These are phyloP conservation scores for Purpureocillium lavendulum DNA, from an alignment of 2,329 filamentous ascomycete species.

Conservation along the genomic window DNA sequence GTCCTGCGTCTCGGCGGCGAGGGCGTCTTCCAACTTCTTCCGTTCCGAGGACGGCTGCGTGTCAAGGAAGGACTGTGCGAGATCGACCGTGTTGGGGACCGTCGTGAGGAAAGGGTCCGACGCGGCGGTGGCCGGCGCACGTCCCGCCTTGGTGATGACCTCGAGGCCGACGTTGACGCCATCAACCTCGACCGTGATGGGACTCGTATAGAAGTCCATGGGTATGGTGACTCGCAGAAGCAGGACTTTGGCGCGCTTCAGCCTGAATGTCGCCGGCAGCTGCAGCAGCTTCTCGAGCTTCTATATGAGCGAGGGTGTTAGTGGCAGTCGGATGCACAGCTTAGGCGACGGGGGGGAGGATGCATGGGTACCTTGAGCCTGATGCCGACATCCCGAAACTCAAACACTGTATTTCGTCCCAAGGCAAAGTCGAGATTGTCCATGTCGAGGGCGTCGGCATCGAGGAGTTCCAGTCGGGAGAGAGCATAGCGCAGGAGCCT, in stretches of 20 bases:
- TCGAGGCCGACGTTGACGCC: slow-evolving; percentile 66
- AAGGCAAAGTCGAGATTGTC: slow-evolving; percentile 78
- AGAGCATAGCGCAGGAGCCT: slow-evolving; percentile 81
- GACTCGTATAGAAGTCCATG: slow-evolving; percentile 77
- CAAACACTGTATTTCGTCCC: slow-evolving; percentile 74
- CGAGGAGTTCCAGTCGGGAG: slow-evolving; percentile 74
- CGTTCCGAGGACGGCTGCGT: slow-evolving; percentile 60
- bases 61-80: slow-evolving; percentile 72
- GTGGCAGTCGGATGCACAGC: slow-evolving; percentile 2
- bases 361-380: slow-evolving; percentile 55
- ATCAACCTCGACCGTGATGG: slow-evolving; percentile 74
- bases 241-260: slow-evolving; percentile 67
- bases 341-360: slow-evolving; percentile 14
- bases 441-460: slow-evolving; percentile 77
- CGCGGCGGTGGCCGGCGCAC: slow-evolving; percentile 16
- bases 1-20: slow-evolving; percentile 54
- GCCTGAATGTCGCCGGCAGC: slow-evolving; percentile 62
- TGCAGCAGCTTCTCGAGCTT: slow-evolving; percentile 70
- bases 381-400: slow-evolving; percentile 79
- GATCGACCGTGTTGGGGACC: slow-evolving; percentile 62
- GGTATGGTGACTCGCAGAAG: slow-evolving; percentile 76
- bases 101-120: slow-evolving; percentile 18
- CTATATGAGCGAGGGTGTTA: slow-evolving; percentile 31
- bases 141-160: slow-evolving; percentile 41
- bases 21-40: slow-evolving; percentile 58